These are phyloP conservation scores for Bothriochloa decipiens DNA, from an alignment of 176 grass and related monocot genomes.

Conservation along the genomic window DNA sequence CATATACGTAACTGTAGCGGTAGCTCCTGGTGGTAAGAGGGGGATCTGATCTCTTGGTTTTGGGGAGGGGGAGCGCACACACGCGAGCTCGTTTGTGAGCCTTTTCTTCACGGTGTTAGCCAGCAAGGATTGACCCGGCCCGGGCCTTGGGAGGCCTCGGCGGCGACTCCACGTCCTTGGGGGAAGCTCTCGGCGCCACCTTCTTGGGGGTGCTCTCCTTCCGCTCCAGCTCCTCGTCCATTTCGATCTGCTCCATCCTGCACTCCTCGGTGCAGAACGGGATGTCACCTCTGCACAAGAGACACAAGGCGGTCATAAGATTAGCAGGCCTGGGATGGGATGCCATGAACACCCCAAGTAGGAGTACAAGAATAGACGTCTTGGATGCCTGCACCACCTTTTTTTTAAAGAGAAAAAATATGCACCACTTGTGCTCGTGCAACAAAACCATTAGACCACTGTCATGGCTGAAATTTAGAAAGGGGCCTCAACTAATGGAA, in stretches of 20 bases:
- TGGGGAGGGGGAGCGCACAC: background rate
- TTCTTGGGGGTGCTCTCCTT: constrained; percentile 49
- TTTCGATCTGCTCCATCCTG: constrained; percentile 71
- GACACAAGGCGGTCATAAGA: background rate
- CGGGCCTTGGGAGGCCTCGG: constrained; percentile 53
- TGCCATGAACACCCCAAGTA: background rate
- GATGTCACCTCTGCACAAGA: constrained; percentile 57
- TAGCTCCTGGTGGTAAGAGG: constrained; percentile 23
- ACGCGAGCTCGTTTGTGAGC: constrained; percentile 7
- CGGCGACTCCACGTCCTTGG: constrained; percentile 40
- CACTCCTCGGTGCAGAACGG: constrained; percentile 77
- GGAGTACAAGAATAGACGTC: background rate
- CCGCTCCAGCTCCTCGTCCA: constrained; percentile 58
- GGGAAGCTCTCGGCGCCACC: constrained; percentile 30
- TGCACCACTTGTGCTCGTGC: background rate
- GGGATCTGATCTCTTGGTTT: constrained; percentile 37
- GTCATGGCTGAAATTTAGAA: background rate
- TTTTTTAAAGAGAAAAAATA: background rate
- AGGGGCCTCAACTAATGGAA: background rate
- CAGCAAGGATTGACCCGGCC: constrained; percentile 63
- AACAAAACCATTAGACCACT: background rate
- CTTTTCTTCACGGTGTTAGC: constrained; percentile 30
- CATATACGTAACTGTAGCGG: constrained; percentile 41
- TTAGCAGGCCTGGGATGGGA: background rate
- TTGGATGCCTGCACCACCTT: background rate